These are phyloP conservation scores for Platanthera guangdongensis DNA, from an alignment of 106 monocot species.

Conservation along the genomic window DNA sequence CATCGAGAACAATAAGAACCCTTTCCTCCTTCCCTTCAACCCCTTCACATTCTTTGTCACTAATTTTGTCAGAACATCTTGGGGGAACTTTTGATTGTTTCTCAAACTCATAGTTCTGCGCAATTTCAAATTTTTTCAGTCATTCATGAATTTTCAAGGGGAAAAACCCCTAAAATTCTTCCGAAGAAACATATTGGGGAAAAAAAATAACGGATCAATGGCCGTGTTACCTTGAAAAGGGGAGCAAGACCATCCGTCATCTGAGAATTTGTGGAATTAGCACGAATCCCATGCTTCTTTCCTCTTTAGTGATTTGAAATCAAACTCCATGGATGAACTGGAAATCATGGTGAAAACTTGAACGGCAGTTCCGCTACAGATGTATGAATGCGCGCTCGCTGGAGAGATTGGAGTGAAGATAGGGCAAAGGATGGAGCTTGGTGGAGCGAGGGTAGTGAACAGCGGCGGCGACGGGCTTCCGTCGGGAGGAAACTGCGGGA, in stretches of 20 bases:
- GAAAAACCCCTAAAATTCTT: not conserved
- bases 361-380: too few species aligned
- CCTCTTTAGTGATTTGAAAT: conserved; percentile 27
- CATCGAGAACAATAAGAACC: conserved; percentile 11
- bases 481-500: too few species aligned
- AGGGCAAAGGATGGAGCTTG: too few species aligned
- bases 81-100: conserved; percentile 22
- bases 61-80: conserved; percentile 24
- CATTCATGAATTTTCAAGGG: not conserved
- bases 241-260: conserved; percentile 31
- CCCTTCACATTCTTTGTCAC: conserved; percentile 8
- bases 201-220: not conserved
- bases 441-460: too few species aligned
- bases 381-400: too few species aligned
- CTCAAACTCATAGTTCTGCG: not conserved
- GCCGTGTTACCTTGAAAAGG: conserved; percentile 18
- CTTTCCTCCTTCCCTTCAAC: conserved; percentile 22
- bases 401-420: too few species aligned
- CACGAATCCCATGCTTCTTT: conserved; percentile 30
- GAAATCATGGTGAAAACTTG: not conserved
- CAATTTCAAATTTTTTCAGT: not conserved
- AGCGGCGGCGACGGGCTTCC: too few species aligned
- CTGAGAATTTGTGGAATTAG: conserved; percentile 23
- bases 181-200: not conserved
- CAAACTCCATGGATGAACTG: conserved; percentile 12